Evolutionary conservation across 768 basidiomycete species (phyloP), one percentile per base, ranked within the genome.

Genomic region (Lactarius hengduanensis): DNA sequence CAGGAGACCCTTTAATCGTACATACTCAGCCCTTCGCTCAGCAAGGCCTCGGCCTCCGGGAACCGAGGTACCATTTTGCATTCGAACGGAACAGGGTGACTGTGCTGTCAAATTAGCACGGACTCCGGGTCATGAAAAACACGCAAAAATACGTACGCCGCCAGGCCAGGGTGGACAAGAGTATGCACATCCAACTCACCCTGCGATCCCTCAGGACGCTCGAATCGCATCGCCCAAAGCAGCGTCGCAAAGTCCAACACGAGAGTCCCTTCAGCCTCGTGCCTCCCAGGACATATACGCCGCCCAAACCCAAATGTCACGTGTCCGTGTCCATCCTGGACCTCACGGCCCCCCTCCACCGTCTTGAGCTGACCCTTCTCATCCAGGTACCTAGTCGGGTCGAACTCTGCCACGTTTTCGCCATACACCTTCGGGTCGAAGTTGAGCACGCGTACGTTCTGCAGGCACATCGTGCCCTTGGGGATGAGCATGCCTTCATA

Each of bases 241-340:
- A 75, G 62, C 16, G 70, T 66, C 15, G 77, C 77, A 28, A 77
- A 72, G 40, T 71, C 67, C 28, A 77, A 75, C 58, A 73, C 76
- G 4, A 78, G 40, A 8, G 72, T 69, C 18, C 72, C 66, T 56
- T 76, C 74, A 0, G 77, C 77, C 28, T 77, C 60, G 61, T 75
- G 64, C 32, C 69, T 68, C 3, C 78, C 78, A 8, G 72, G 69
- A 54, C 78, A 79, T 15, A 77, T 72, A 63, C 73, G 50, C 66
- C 73, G 57, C 36, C 75, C 72, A 65, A 72, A 77, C 10, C 75
- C 74, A 60, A 65, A 75, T 2, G 71, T 57, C 32, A 64, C 53
- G 59, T 76, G 71, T 3, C 73, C 69, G 61, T 73, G 36, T 38
- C 36, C 36, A 38, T 38, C 36, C 36, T 38, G 36, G 36, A 38